Base-by-base conservation (phyloP, 768 basidiomycete genomes). In the Termitomyces sp. region DNA sequence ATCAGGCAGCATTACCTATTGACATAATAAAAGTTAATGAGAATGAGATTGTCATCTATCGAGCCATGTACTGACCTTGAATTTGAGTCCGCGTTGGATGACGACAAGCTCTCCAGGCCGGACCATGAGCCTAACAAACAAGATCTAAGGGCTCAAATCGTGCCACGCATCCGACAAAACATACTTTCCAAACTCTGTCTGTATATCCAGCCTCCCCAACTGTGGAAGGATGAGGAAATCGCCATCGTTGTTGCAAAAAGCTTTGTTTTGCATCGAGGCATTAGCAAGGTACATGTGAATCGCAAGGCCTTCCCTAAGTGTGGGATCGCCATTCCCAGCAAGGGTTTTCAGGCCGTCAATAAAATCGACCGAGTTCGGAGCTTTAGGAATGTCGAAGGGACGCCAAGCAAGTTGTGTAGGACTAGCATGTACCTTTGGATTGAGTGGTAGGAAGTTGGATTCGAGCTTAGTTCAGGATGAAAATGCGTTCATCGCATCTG, bases 191-290 rank as follows among this genome's bases (percentile, higher is more conserved):
- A 84, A 81, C 69, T 89, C 86, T 2, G 86, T 87, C 69, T 86
- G 86, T 44, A 89, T 80, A 66, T 88, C 85, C 61, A 88, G 70
- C 13, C 85, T 75, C 5, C 87, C 86, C 65, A 82, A 77, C 66
- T 87, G 81, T 8, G 86, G 87, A 18, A 87, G 71, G 65, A 89
- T 83, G 66, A 87, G 70, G 75, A 87, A 81, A 69, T 88, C 85
- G 6, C 86, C 86, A 61, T 87, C 85, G 49, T 76, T 83, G 66
- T 85, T 83, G 61, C 78, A 79, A 69, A 85, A 86, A 2, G 85
- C 86, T 64, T 74, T 77, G 56, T 80, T 82, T 40, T 72, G 79
- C 86, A 87, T 87, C 5, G 82, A 82, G 41, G 73, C 64, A 66
- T 85, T 86, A 28, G 82, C 82, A 2, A 79, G 72, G 67, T 86